Conservation (phyloP, 2,329 filamentous ascomycete genomes). For the Ascochyta koolunga region DNA sequence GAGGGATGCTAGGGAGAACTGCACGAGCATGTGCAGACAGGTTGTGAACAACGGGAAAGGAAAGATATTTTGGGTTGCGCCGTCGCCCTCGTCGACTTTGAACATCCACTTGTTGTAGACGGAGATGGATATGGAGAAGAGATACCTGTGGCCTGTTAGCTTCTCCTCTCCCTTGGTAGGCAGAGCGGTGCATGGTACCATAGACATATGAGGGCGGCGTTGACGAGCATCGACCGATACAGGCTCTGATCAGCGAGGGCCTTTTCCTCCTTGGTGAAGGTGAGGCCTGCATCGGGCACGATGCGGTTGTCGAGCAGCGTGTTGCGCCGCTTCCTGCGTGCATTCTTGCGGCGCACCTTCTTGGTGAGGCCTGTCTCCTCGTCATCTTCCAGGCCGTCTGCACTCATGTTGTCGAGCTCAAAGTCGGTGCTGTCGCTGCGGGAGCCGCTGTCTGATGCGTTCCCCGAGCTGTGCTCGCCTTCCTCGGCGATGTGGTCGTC, state of each 20-base stretch:
- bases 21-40: slow-evolving; percentile 89
- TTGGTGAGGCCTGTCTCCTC: slow-evolving; percentile 87
- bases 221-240: slow-evolving; percentile 71
- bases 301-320: slow-evolving; percentile 77
- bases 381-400: slow-evolving; percentile 78
- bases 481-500: slow-evolving; percentile 45
- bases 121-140: slow-evolving; percentile 82
- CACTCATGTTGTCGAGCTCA: slow-evolving; percentile 64
- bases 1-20: slow-evolving; percentile 78
- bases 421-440: slow-evolving; percentile 57
- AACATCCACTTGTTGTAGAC: slow-evolving; percentile 99
- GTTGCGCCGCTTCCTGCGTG: slow-evolving; percentile 70
- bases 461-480: slow-evolving; percentile 36
- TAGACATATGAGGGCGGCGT: slow-evolving; percentile 78
- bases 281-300: slow-evolving; percentile 42
- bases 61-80: slow-evolving; percentile 66
- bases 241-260: slow-evolving; percentile 78
- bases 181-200: slow-evolving; percentile 62
- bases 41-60: slow-evolving; percentile 95
- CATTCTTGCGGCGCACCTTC: slow-evolving; percentile 71
- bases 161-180: neutral
- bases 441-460: slow-evolving; percentile 39
- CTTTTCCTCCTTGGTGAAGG: slow-evolving; percentile 72
- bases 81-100: slow-evolving; percentile 58
- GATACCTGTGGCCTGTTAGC: slow-evolving; percentile 55